A percentile compares a stretch with the other conserved stretches of the same genome.
Evolutionary conservation across 331 rosid species (phyloP).

Genomic region (Dryas integrifolia): DNA sequence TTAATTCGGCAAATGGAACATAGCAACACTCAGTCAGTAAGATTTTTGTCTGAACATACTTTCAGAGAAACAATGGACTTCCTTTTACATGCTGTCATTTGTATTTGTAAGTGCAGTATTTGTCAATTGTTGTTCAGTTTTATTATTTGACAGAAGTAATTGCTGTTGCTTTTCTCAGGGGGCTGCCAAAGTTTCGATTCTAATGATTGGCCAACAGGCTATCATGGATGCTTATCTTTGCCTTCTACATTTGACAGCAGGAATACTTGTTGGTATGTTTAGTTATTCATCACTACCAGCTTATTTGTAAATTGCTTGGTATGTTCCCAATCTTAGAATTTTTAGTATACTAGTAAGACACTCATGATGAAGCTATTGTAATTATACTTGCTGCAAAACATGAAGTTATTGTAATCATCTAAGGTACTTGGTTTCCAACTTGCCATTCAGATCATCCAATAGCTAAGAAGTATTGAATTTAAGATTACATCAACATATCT

Average conservation of each 20-base stretch:
- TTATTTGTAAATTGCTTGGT: neutral
- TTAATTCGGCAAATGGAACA: slow-evolving; percentile 96
- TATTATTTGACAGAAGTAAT: slow-evolving; percentile 15
- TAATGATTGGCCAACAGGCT: slow-evolving; percentile 92
- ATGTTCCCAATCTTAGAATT: neutral
- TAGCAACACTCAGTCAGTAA: slow-evolving; percentile 94
- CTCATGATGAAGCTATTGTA: neutral
- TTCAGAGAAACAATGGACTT: neutral
- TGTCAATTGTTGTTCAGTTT: slow-evolving; percentile 13
- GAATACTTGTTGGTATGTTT: slow-evolving; percentile 78
- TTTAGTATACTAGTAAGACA: neutral
- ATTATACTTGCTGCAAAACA: neutral
- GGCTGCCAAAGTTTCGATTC: slow-evolving; percentile 86
- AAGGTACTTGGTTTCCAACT: neutral
- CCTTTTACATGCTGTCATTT: neutral
- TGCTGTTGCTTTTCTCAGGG: slow-evolving; percentile 57
- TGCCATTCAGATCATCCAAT: neutral
- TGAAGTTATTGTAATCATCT: neutral
- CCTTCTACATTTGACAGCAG: slow-evolving; percentile 90
- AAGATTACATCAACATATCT: neutral
- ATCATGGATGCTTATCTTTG: slow-evolving; percentile 94
- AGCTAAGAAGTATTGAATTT: slow-evolving; percentile 2
- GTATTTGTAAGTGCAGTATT: neutral
- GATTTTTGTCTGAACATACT: slow-evolving; percentile 31
- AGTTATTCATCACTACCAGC: neutral